Evolutionary conservation across 2,329 filamentous ascomycete species (phyloP), one percentile per base, ranked within the genome.

Genomic region (Trichoderma atrobrunneum): DNA sequence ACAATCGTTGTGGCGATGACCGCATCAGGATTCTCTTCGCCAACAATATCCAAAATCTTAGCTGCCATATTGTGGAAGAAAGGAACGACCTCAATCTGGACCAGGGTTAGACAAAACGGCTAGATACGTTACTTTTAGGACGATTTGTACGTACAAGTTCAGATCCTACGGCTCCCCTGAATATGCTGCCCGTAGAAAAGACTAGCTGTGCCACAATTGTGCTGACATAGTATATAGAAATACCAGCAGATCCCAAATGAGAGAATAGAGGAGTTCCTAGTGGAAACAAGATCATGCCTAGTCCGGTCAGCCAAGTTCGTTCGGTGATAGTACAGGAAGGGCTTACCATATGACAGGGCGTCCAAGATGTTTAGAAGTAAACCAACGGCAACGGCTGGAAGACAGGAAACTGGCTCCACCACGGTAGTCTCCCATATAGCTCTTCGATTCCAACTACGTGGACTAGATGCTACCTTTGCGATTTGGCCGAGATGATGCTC

Each of bases 41-140:
- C 93, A 75, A 99, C 91, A 57, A 88, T 86, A 16, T 86, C 85
- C 75, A 96, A 90, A 78, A 98, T 98, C 34, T 92, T 95, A 74
- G 91, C 90, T 0, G 96, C 95, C 95, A 99, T 99, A 78, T 95
- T 97, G 83, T 99, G 96, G 80, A 99, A 98, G 83, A 99, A 99
- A 0, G 95, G 96, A 1, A 99, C 95, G 1, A 98, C 95, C 83
- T 99, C 96, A 76, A 98, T 99, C 89, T 92, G 74, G 1, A 54
- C 8, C 30, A 74, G 63, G 8, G 18, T 64, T 72, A 74, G 59
- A 21, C 7, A 56, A 75, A 71, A 67, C 39, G 24, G 24, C 7
- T 28, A 8, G 59, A 18, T 21, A 7, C 24, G n/a, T 26, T 34
- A 43, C 7, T 10, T 16, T 36, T 16, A n/a, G 12, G 32, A 7